These are phyloP conservation scores for Phytophthora pluvialis DNA, from an alignment of 352 stramenopile genomes.

Conservation along the genomic window DNA sequence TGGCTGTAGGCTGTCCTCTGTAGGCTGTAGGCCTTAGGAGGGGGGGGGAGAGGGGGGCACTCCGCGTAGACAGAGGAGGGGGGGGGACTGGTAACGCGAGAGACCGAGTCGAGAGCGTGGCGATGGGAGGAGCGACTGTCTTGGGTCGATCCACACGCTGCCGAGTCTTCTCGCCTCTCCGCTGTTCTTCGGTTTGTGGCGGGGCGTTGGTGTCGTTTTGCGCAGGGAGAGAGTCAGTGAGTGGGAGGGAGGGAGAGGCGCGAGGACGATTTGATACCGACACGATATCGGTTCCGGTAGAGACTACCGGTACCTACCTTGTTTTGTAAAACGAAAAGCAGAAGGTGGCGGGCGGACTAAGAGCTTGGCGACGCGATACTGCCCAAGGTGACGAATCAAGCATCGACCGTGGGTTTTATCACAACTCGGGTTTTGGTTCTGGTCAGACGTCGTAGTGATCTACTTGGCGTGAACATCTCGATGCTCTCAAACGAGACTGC, in stretches of 20 bases:
- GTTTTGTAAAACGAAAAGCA: background rate
- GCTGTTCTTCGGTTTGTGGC: conserved; percentile 52
- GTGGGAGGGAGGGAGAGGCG: conserved; percentile 9
- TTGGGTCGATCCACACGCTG: conserved; percentile 3
- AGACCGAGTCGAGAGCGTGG: conserved; percentile 13
- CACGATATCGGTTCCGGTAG: conserved; percentile 6
- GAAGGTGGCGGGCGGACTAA: no score
- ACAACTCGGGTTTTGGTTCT: no score
- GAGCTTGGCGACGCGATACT: no score
- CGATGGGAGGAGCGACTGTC: conserved; percentile 20
- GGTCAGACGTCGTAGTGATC: no score
- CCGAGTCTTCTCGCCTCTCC: conserved; percentile 32
- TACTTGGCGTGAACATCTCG: no score
- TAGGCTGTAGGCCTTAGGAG: no score
- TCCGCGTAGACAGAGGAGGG: conserved; percentile 2
- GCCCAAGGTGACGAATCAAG: no score
- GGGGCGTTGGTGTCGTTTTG: conserved; percentile 11
- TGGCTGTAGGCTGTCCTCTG: no score
- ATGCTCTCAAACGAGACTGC: no score
- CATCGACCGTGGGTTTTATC: no score
- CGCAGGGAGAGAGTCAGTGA: conserved; percentile 15
- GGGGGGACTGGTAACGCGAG: conserved; percentile 22
- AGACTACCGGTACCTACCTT: background rate
- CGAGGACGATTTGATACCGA: conserved; percentile 9
- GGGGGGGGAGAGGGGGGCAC: no score